Evolutionary conservation across 345 rosid genomes (phyloP), one percentile per base, ranked within the genome.

Genomic region (Corymbia maculata): DNA sequence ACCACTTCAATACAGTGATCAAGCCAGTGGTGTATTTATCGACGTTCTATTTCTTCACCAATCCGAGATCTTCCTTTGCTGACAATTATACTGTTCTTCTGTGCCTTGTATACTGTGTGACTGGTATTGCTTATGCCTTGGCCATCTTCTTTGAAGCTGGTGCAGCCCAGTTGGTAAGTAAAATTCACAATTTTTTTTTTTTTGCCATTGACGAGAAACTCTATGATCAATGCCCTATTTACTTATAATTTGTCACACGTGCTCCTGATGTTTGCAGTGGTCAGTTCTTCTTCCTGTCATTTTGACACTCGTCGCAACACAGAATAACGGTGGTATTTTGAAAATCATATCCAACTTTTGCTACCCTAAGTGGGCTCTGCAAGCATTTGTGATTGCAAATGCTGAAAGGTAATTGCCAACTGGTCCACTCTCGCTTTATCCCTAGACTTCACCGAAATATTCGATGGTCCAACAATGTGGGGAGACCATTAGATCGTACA

Each of bases 221-320:
- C 26, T 75, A 47, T 5, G 75, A 47, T 45, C 9, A 28, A 87
- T 42, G 16, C 50, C 45, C 3, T 5, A 26, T 70, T 51, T 30
- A 8, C 61, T 30, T 70, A 13, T 51, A 21, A 15, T 79, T 36
- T 51, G 57, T 51, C 66, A 26, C 6, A 8, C 9, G 9, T 57
- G 14, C 47, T 21, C 14, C 45, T 59, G n/a, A 49, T 42, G 24
- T 7, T 53, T 44, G 94, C 93, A 98, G 99, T 97, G 96, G 95
- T 94, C 99, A 2, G 99, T 98, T 91, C 97, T 98, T 89, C 96
- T 98, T 92, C 99, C 98, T 0, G 98, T 98, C 36, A 99, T 98
- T 91, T 94, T 96, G 90, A 98, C 98, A 70, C 99, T 98, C 44
- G 86, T 97, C n/a, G 96, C 98, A 79, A 95, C 98, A 15, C 92